A percentile compares a stretch with the other conserved stretches of the same genome.
Conservation (phyloP, 2,329 filamentous ascomycete genomes). For the Fusarium longipes region DNA sequence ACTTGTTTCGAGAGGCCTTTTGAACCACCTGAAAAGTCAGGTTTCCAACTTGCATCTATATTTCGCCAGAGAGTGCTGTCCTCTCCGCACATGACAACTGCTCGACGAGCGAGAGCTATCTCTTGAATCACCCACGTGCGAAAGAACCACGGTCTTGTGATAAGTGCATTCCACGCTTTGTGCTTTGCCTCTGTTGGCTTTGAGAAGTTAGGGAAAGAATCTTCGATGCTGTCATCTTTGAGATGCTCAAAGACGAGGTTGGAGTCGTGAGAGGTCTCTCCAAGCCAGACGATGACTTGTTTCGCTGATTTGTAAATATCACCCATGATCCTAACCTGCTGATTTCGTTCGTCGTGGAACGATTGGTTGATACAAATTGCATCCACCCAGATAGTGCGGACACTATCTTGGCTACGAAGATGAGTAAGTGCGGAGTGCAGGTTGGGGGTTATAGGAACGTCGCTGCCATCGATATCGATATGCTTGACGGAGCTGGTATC, state of each 20-base stretch:
- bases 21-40: slow-evolving; percentile 8
- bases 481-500: not conserved
- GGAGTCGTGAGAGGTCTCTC: not conserved
- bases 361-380: slow-evolving; percentile 18
- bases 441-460: slow-evolving; percentile 2
- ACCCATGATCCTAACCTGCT: slow-evolving; percentile 28
- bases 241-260: slow-evolving; percentile 15
- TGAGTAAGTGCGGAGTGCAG: slow-evolving; percentile 12
- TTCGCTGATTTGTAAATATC: slow-evolving; percentile 26
- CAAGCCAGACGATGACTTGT: slow-evolving; percentile 27
- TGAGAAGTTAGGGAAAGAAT: accelerated
- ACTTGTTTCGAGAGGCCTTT: not conserved
- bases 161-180: not conserved
- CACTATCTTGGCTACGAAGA: not conserved
- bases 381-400: slow-evolving; percentile 16
- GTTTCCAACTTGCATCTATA: not conserved
- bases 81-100: slow-evolving; percentile 14
- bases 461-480: not conserved
- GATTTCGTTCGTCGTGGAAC: slow-evolving; percentile 19
- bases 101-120: slow-evolving; percentile 9
- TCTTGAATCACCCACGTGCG: slow-evolving; percentile 31
- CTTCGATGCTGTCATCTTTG: not conserved
- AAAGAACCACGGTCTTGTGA: slow-evolving; percentile 27
- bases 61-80: not conserved
- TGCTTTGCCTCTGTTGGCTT: not conserved